Evolutionary conservation across 2,329 filamentous ascomycete species (phyloP).

Genomic region (Penicillium verrucosum): DNA sequence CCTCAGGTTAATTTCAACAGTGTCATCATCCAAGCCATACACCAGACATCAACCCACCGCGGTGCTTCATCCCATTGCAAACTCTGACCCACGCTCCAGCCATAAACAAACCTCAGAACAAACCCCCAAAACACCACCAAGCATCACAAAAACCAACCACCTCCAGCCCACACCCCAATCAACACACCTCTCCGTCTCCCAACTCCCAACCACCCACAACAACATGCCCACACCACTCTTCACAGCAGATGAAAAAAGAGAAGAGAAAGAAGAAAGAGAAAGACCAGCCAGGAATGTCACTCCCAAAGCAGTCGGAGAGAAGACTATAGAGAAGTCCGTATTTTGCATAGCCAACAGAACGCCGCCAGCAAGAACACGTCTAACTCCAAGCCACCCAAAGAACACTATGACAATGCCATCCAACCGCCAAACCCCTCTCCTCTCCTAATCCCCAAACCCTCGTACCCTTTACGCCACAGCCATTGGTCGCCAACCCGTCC

Average conservation of each 20-base stretch:
- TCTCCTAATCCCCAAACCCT: constrained; percentile 3
- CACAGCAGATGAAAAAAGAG: constrained; percentile 3
- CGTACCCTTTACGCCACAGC: constrained; percentile 35
- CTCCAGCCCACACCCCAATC: constrained; percentile 9
- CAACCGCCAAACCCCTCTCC: background rate
- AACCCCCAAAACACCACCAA: background rate
- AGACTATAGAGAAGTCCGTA: background rate
- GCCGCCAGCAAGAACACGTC: background rate
- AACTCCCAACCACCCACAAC: background rate
- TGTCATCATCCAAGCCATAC: constrained; percentile 38
- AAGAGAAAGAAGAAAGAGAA: background rate
- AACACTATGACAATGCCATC: background rate
- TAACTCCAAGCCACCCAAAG: background rate
- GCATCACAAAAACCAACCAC: constrained; percentile 2
- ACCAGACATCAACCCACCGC: constrained; percentile 24
- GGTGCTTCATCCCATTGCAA: constrained; percentile 25
- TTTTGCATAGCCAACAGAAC: constrained; percentile 1
- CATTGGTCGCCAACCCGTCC: constrained; percentile 43
- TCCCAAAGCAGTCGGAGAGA: background rate
- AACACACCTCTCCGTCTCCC: constrained; percentile 3
- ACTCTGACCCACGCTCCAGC: constrained; percentile 4
- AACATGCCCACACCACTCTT: background rate
- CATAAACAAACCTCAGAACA: constrained; percentile 1
- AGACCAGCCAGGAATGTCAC: background rate
- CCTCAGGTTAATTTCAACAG: constrained; percentile 47